Evolutionary conservation across 108 stramenopile species (phyloP).

Genomic region (Mediolabrus comicus): DNA sequence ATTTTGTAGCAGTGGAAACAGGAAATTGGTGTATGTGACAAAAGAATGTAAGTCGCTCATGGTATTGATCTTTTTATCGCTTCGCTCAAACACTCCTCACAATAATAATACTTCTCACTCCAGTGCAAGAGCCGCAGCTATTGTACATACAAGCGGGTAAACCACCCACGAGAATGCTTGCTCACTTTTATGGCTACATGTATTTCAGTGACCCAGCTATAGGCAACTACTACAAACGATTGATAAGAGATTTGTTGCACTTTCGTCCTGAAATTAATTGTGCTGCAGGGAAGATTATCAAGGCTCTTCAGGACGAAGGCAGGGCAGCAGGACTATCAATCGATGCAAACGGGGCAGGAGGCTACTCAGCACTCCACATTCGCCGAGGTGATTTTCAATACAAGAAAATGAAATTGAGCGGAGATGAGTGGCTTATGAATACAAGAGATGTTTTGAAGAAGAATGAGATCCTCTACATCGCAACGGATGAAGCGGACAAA

Average conservation of each 20-base stretch:
- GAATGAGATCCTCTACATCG: constrained; percentile 70
- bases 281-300: constrained; percentile 85
- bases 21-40: constrained; percentile 19
- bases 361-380: constrained; percentile 75
- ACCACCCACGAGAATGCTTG: constrained; percentile 64
- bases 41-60: constrained; percentile 18
- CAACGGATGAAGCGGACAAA: constrained; percentile 85
- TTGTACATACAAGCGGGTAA: constrained; percentile 59
- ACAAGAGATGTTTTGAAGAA: constrained; percentile 59
- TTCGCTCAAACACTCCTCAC: too few relatives aligned
- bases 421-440: constrained; percentile 66
- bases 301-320: constrained; percentile 59
- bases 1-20: constrained; percentile 16
- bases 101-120: too few relatives aligned
- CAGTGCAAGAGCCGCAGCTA: constrained; percentile 36
- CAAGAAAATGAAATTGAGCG: constrained; percentile 66
- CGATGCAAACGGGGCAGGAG: constrained; percentile 46
- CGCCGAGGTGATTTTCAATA: constrained; percentile 86
- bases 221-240: constrained; percentile 76
- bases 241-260: constrained; percentile 79
- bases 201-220: constrained; percentile 69
- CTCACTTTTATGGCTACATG: constrained; percentile 80
- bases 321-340: constrained; percentile 24
- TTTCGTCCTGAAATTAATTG: constrained; percentile 84
- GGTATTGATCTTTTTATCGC: too few relatives aligned